Evolutionary conservation across 1,139 yeast genomes (phyloP), one percentile per base, ranked within the genome.

Genomic region (Scheffersomyces segobiensis): DNA sequence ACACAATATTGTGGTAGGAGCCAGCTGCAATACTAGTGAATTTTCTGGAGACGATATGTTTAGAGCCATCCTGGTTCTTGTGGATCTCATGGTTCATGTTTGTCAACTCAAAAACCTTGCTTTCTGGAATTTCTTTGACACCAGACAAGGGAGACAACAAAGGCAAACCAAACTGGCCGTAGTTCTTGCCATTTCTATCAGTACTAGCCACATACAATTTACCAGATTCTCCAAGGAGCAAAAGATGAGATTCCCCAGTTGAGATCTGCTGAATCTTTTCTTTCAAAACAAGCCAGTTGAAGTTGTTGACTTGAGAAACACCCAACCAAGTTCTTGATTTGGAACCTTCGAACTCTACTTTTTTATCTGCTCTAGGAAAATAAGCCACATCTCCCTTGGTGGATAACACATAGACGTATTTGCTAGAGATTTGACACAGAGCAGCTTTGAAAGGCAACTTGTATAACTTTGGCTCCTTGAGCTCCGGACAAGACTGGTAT

Each of bases 131-230:
- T 5, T 60, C 59, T 5, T 58, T 55, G 3, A 61, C 58, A 6
- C 55, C 59, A 2, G 59, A 53, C 65, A 85, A 87, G 58, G 91
- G 93, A 0, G 97, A 87, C 64, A 79, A 83, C 17, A 77, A 72
- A 0, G 97, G 96, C 21, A 91, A 71, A 17, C 98, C 98, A 72
- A 82, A 91, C 73, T 93, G 98, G 6, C 98, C 98, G 63, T 50
- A 88, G 81, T 73, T 83, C 71, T 17, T 24, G n/a, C 50, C 50
- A 17, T 21, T 48, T n/a, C 18, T 48, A 48, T 48, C 87, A 0
- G 96, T 84, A 17, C 90, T 82, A 8, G 87, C 80, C 0, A 91
- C 79, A 64, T 82, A 89, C 0, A 91, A 86, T 50, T 86, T 79
- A 0, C 96, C 95, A n/a, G 78, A 69, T 52, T 81, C 76, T 0